Evolutionary conservation across 2,329 filamentous ascomycete genomes (phyloP), one percentile per base, ranked within the genome.

Genomic region (Hypoxylon sp.): DNA sequence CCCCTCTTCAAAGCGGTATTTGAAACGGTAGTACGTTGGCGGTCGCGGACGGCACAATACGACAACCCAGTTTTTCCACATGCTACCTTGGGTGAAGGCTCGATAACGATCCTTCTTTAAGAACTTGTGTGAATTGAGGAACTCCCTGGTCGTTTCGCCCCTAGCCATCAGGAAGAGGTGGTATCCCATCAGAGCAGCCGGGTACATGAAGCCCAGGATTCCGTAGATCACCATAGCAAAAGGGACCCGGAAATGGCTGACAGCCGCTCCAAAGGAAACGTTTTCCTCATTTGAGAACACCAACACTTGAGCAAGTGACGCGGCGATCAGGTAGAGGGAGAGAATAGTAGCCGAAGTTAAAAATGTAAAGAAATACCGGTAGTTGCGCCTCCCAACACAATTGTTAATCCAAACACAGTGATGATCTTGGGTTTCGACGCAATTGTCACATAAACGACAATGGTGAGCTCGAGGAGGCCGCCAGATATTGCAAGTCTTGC

Each of bases 371-470:
- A 99, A 99, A 80, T 95, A 98, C 70, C 96, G 93, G 82, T 99
- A 99, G 82, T 99, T 99, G 75, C 96, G 93, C 72, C 95, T 91
- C 47, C 96, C 96, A 54, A 99, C 92, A 73, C 96, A 99, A 79
- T 99, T 99, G 82, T 99, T 99, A 70, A 99, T 88, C 96, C 96
- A 99, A 15, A 98, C 94, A 76, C 96, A 99, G 81, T 99, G 96
- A 77, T 99, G 96, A 77, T 99, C 96, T 73, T 98, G 93, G 0
- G 94, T 97, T 80, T 99, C 96, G 67, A 99, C 89, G 79, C 96
- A 99, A 79, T 97, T 98, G 81, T 99, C 95, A 82, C 96, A 99
- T 29, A 97, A 87, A 63, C 96, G 92, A 81, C 96, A 99, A 82
- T 99, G 96, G 78, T 99, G 97, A 65, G 93, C 94, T 65, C 96